Conservation (phyloP, 2,329 filamentous ascomycete species). For the Didymella keratinophila region DNA sequence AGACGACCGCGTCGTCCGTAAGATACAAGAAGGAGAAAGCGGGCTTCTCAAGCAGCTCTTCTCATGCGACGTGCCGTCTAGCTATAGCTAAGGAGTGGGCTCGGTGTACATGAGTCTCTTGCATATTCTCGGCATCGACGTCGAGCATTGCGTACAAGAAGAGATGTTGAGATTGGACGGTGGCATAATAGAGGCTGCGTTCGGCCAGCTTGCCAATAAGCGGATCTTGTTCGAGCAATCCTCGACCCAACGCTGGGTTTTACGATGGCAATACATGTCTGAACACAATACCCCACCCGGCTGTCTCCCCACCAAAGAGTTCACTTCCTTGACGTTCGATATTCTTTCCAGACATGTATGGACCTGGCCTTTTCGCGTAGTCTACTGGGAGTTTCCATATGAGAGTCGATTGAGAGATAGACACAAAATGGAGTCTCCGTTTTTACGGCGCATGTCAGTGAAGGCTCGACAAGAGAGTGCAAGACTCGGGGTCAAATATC, state of each 20-base stretch:
- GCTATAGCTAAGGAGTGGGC: not conserved
- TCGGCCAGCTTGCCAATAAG: too few relatives aligned
- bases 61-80: not conserved
- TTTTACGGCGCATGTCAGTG: not conserved
- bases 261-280: not conserved
- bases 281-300: not conserved
- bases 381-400: not conserved
- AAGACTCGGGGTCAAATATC: not conserved
- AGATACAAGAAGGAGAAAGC: not conserved
- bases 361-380: not conserved
- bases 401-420: not conserved
- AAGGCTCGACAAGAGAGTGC: not conserved
- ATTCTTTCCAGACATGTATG: not conserved
- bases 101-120: too few relatives aligned
- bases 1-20: not conserved
- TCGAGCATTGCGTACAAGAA: too few relatives aligned
- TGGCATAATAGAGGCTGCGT: too few relatives aligned
- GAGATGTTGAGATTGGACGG: too few relatives aligned
- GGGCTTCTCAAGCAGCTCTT: not conserved
- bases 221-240: too few relatives aligned
- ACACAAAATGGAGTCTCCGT: not conserved
- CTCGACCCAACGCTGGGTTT: not conserved
- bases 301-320: not conserved
- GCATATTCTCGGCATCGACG: too few relatives aligned
- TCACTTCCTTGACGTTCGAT: not conserved